Evolutionary conservation across 345 rosid species (phyloP), one percentile per base, ranked within the genome.

Genomic region (Aquilaria malaccensis): DNA sequence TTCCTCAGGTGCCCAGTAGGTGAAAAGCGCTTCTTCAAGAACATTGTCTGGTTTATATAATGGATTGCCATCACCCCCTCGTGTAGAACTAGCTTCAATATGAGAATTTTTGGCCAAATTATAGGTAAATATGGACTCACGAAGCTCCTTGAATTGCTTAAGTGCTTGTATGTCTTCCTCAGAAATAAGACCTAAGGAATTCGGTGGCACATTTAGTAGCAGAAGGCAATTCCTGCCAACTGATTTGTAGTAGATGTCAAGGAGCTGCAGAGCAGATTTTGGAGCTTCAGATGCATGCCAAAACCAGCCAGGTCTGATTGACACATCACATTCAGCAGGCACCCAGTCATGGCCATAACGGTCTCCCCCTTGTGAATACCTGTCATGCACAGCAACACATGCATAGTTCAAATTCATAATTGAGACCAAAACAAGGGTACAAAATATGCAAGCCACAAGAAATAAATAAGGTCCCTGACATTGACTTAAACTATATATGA

Each of bases 301-400:
- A 77, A 93, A 93, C 98, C 97, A 89, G 55, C 98, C 96, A 1
- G 81, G 90, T 64, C 96, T 69, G 61, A 93, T 89, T 29, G 91
- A 93, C 58, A 93, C 97, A 74, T 87, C 97, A 52, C 98, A 89
- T 65, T 93, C 98, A 9, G 88, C 82, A 30, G 97, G 94, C 48
- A 93, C 86, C 96, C 97, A 89, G 69, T 89, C 93, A 33, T 74
- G 76, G 48, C 97, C 97, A 0, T 30, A 65, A 0, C 80, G 76
- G 70, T 93, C 98, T 66, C 98, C 96, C 48, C 57, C 61, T 54
- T 70, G 72, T 3, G 72, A 73, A 64, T 87, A 93, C 64, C 91
- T 91, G 70, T 63, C 52, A 69, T 46, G 56, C 67, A 60, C 41
- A 22, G 22, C 22, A 22, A 22, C 22, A 22, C 22, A 22, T 22